Base-by-base conservation (phyloP, 208 protist species). In the Trypanosoma boissoni region DNA sequence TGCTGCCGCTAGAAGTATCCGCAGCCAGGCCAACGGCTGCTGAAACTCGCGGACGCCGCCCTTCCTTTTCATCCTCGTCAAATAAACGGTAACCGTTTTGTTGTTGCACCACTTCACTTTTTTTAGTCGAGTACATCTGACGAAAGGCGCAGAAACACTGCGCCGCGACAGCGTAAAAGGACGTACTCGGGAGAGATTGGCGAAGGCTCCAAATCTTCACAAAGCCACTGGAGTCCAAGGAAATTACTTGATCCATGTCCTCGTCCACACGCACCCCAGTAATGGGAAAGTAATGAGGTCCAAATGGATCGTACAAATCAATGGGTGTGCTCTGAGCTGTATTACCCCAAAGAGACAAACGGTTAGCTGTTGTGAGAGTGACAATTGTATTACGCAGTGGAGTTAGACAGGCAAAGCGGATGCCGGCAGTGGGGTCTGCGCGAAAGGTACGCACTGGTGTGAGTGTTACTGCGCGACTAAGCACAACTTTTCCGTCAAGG, bases 171-270 rank as follows among this genome's bases (percentile, higher is more conserved):
- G 84, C 84, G 43, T 83, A 83, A 60, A 92, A 92, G 27, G 84
- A 86, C 18, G 71, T 74, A n/a, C 80, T 59, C 2, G 71, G 71
- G 23, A 78, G 52, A 26, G 52, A 58, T 18, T 62, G 80, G 6
- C 72, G 55, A 41, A 92, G 42, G 45, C 66, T 80, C 84, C 84
- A 92, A 18, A 92, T 80, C 73, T 92, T 92, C 48, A 78, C 74
- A 58, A 79, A 80, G 9, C 76, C 78, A 46, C 74, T 86, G 36
- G 59, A 68, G 63, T 88, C 84, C 10, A 78, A 58, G 9, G 84
- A 78, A 34, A 87, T 80, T 3, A 92, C 34, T 63, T 92, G 84
- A 21, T 86, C 79, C 10, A 92, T 63, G 32, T 68, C 66, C 24
- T 85, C 78, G 57, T 81, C 80, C 23, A 86, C 76, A 24, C 74